Base-by-base conservation (phyloP, 2,329 filamentous ascomycete species). In the Aspergillus fijiensis region DNA sequence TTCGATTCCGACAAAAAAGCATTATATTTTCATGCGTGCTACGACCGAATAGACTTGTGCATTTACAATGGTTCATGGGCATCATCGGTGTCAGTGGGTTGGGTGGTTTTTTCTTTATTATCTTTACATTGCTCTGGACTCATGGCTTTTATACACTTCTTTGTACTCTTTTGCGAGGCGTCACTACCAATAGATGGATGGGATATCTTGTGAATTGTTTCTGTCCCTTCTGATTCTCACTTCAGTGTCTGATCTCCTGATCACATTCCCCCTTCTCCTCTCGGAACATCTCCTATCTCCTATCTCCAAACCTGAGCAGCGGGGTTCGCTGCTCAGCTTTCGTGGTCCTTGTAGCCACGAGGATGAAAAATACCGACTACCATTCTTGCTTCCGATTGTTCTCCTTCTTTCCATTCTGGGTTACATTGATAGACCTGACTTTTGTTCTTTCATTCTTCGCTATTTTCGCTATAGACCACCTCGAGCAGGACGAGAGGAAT, bases 11-110 rank as follows among this genome's bases (percentile, higher is more conserved):
- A 60, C 27, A 29, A 58, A 61, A 39, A 39, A 51, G 45, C 52
- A 55, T 56, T 58, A 63, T 64, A 62, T 63, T 53, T 67, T 73
- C 60, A 74, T 71, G 72, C 63, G 71, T 67, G 65, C 68, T 67
- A 75, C 72, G 73, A 75, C 74, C 69, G 67, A 73, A 73, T 75
- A 75, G 73, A 75, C 70, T 72, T 74, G 67, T 73, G 72, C 73
- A 75, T 75, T 74, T 73, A 70, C 60, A 67, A 63, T 65, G 60
- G 65, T 69, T 72, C 70, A 69, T 68, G 71, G 72, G 73, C 72
- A 75, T 74, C 69, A 65, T 67, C 65, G 73, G 71, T 75, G 72
- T 75, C 72, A 65, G 68, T 65, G 66, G 61, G 60, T 60, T 58
- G 57, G 61, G 54, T 55, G 61, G 49, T 55, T 63, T 63, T 61